phyloP scores from a whole-genome alignment of 768 basidiomycete species.

The Mycena kentingensis region DNA sequence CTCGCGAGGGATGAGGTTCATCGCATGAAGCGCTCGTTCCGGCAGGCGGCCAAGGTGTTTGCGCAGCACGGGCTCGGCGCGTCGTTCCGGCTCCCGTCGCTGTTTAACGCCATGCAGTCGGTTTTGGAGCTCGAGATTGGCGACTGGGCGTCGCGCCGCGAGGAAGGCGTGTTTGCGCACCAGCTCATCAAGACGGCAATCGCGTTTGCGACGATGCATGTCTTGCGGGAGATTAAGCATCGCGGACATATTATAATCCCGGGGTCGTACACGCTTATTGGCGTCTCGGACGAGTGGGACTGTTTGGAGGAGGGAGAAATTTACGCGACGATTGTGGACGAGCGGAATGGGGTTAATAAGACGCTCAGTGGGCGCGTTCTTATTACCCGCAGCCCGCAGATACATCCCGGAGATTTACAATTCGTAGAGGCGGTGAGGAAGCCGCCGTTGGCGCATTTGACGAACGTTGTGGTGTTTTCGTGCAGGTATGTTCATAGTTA shows the following conservation, averaged over 20 bases:
- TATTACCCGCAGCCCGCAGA: conserved; percentile 56
- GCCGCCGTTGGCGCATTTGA: conserved; percentile 39
- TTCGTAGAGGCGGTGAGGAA: conserved; percentile 44
- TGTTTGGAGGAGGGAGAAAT: conserved; percentile 50
- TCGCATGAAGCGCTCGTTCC: conserved; percentile 35
- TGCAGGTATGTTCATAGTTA: conserved; percentile 37
- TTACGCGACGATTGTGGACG: conserved; percentile 43
- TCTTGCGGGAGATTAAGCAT: conserved; percentile 54
- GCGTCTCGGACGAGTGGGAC: conserved; percentile 53
- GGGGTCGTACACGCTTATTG: conserved; percentile 50
- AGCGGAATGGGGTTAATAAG: conserved; percentile 27
- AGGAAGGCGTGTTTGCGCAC: conserved; percentile 27
- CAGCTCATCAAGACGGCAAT: conserved; percentile 40
- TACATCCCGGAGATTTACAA: conserved; percentile 53
- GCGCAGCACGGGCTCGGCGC: conserved; percentile 46
- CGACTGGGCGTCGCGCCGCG: conserved; percentile 4
- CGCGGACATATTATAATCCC: conserved; percentile 53
- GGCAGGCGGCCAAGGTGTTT: conserved; percentile 39
- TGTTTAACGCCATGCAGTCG: conserved; percentile 39
- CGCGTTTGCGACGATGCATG: conserved; percentile 43
- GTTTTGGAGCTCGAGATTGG: conserved; percentile 33
- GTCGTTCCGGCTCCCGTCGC: conserved; percentile 46
- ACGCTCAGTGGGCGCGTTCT: conserved; percentile 40
- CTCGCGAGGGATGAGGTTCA: conserved; percentile 39
- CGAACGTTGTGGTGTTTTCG: conserved; percentile 53